Evolutionary conservation across 1,284 basidiomycete genomes (phyloP).

Genomic region (Golubevia pallescens): DNA sequence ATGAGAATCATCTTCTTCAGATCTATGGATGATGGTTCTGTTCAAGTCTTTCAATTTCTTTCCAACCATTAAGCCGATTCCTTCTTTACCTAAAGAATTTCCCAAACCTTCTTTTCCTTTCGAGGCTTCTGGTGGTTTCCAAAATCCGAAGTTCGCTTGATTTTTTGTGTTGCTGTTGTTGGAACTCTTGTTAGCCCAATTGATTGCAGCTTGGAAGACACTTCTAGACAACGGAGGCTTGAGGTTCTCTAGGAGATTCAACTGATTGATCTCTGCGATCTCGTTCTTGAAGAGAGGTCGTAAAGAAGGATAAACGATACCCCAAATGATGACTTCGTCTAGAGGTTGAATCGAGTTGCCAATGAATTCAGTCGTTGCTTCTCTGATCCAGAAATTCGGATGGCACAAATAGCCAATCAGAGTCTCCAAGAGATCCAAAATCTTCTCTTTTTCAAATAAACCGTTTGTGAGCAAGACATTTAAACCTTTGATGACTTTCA

Average conservation of each 20-base stretch:
- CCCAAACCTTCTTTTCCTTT: conserved; percentile 28
- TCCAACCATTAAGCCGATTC: conserved; percentile 33
- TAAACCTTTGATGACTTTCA: conserved; percentile 81
- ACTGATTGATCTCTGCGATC: conserved; percentile 24
- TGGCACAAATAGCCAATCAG: conserved; percentile 90
- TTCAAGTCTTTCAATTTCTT: conserved; percentile 21
- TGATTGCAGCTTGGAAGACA: conserved; percentile 35
- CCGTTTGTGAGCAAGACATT: conserved; percentile 84
- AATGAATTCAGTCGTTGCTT: conserved; percentile 24
- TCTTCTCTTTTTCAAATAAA: conserved; percentile 85
- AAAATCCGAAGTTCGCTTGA: conserved; percentile 27
- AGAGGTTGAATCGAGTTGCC: conserved; percentile 19
- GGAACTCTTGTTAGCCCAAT: conserved; percentile 34
- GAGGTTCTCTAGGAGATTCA: conserved; percentile 26
- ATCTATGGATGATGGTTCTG: conserved; percentile 24
- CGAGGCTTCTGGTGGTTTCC: conserved; percentile 28
- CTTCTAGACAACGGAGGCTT: conserved; percentile 30
- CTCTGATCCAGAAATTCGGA: conserved; percentile 87
- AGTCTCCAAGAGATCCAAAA: conserved; percentile 89
- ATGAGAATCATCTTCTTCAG: conserved; percentile 43
- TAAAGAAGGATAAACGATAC: conserved; percentile 40
- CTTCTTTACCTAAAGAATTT: conserved; percentile 34
- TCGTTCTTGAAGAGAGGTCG: conserved; percentile 46
- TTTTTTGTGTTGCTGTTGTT: conserved; percentile 1
- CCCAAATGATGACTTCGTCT: conserved; percentile 37